A percentile compares a stretch with the other conserved stretches of the same genome.
Conservation (phyloP, 1,139 yeast genomes). For the Suhomyces bokatorum region DNA sequence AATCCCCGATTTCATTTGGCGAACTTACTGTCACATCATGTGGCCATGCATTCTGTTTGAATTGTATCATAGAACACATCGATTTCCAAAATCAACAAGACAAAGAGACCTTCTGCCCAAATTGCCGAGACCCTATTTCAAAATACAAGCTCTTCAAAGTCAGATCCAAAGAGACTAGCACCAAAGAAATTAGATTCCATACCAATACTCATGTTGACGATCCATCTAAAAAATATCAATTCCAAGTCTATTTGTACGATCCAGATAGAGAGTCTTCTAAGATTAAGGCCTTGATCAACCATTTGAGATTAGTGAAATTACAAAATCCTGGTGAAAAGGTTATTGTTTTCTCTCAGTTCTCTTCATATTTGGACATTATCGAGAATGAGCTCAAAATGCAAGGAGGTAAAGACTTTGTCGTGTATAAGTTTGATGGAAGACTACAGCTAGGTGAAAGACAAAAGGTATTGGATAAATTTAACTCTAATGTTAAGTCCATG, state of each 20-base stretch:
- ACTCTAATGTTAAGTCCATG: slow-evolving; percentile 26
- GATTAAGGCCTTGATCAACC: slow-evolving; percentile 65
- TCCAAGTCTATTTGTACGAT: slow-evolving; percentile 44
- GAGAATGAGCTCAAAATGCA: slow-evolving; percentile 57
- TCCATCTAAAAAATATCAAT: slow-evolving; percentile 25
- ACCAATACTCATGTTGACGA: slow-evolving; percentile 23
- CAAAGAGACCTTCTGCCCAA: slow-evolving; percentile 54
- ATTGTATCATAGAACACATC: slow-evolving; percentile 73
- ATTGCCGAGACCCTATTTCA: slow-evolving; percentile 51
- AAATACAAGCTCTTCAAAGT: slow-evolving; percentile 45
- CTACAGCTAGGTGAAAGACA: slow-evolving; percentile 68
- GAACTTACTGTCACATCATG: slow-evolving; percentile 74
- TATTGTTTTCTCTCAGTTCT: slow-evolving; percentile 90
- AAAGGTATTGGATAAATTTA: slow-evolving; percentile 57
- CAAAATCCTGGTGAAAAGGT: slow-evolving; percentile 67
- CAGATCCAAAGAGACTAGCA: slow-evolving; percentile 28
- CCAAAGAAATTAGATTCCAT: slow-evolving; percentile 38
- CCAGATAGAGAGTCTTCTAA: slow-evolving; percentile 68
- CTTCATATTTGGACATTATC: slow-evolving; percentile 76
- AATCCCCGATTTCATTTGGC: slow-evolving; percentile 54
- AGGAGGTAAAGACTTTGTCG: slow-evolving; percentile 43
- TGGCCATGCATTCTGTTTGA: slow-evolving; percentile 76
- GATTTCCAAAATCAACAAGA: slow-evolving; percentile 43
- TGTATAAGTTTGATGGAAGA: slow-evolving; percentile 80
- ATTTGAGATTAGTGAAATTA: slow-evolving; percentile 52